Evolutionary conservation across 495 filamentous ascomycete species (phyloP).

Genomic region (Talaromyces trachyspermus): DNA sequence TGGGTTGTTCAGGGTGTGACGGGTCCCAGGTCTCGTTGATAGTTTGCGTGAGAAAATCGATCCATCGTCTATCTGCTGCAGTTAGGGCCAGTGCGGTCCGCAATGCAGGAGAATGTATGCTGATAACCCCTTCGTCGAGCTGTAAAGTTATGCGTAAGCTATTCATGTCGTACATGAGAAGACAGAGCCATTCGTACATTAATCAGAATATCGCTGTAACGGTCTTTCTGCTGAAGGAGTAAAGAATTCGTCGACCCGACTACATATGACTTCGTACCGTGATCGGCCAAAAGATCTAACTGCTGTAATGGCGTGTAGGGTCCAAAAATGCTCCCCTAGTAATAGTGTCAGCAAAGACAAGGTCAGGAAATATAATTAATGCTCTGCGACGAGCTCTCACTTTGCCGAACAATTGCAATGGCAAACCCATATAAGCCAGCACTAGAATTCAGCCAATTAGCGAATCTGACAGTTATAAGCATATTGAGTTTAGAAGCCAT

Average conservation of each 20-base stretch:
- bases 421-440: constrained; percentile 87
- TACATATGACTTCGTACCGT: constrained; percentile 93
- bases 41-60: constrained; percentile 87
- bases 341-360: constrained; percentile 21
- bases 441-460: constrained; percentile 40
- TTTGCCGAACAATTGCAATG: constrained; percentile 92
- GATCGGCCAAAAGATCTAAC: constrained; percentile 86
- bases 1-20: constrained; percentile 75
- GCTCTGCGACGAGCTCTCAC: no score
- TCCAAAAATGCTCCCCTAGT: constrained; percentile 83
- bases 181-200: constrained; percentile 47
- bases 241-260: constrained; percentile 96
- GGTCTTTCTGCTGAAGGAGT: constrained; percentile 85
- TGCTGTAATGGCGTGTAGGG: constrained; percentile 96
- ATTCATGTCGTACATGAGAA: not conserved
- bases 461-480: constrained; percentile 1
- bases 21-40: constrained; percentile 97
- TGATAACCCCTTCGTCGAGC: constrained; percentile 84
- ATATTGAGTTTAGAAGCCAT: no score
- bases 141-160: constrained; percentile 14
- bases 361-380: no score
- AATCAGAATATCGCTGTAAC: constrained; percentile 96
- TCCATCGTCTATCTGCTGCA: constrained; percentile 87
- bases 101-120: constrained; percentile 71
- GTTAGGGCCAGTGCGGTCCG: constrained; percentile 73